A percentile compares a stretch with the other conserved stretches of the same genome.
Conservation (phyloP, 2,329 filamentous ascomycete species). For the Aspergillus piperis region DNA sequence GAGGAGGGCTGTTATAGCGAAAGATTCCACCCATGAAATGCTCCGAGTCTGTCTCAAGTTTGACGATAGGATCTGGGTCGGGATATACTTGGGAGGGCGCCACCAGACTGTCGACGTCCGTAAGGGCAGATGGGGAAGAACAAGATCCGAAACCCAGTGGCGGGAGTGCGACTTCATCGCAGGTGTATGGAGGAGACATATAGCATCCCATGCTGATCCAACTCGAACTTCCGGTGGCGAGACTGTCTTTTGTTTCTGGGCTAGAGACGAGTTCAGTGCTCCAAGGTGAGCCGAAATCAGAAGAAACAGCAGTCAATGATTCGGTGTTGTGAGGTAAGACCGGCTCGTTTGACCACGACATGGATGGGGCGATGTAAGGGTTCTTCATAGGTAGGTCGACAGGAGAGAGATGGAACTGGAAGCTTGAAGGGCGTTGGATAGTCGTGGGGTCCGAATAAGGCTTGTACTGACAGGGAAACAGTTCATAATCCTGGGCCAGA, state of each 20-base stretch:
- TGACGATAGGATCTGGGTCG: slow-evolving; percentile 21
- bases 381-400: not conserved
- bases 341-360: not conserved
- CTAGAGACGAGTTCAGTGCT: slow-evolving; percentile 24
- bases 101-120: slow-evolving; percentile 15
- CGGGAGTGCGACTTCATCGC: slow-evolving; percentile 21
- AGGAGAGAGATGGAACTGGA: not conserved
- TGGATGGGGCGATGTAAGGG: not conserved
- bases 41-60: slow-evolving; percentile 12
- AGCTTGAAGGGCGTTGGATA: not conserved
- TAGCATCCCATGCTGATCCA: slow-evolving; percentile 22
- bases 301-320: not conserved
- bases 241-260: slow-evolving; percentile 28
- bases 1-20: not conserved
- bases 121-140: slow-evolving; percentile 18
- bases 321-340: not conserved
- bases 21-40: not conserved
- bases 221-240: slow-evolving; percentile 21
- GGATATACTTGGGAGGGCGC: slow-evolving; percentile 20
- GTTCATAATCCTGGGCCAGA: slow-evolving; percentile 9
- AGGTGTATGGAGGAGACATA: slow-evolving; percentile 21
- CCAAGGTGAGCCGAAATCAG: slow-evolving; percentile 20
- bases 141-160: slow-evolving; percentile 16
- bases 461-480: slow-evolving; percentile 5
- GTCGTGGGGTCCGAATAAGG: slow-evolving; percentile 6